Conservation (phyloP, 805 yeast genomes). For the Candida broadrunensis region DNA sequence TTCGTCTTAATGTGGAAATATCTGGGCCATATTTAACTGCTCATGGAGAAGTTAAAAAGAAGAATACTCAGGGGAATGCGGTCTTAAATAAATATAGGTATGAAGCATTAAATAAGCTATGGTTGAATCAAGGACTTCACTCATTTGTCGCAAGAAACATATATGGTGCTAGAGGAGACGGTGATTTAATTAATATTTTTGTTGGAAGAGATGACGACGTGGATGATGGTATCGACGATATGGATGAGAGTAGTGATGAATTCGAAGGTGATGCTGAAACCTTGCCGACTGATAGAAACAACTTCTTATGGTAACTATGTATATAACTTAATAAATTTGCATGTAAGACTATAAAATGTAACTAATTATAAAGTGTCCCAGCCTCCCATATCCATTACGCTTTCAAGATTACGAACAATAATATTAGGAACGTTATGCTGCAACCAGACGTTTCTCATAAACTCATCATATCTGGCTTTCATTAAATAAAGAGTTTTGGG, state of each 20-base stretch:
- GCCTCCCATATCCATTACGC: constrained; percentile 83
- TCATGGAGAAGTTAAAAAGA: constrained; percentile 71
- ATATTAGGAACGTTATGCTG: constrained; percentile 74
- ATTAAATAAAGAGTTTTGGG: constrained; percentile 71
- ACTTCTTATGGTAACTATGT: constrained; percentile 1
- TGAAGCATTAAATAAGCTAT: constrained; percentile 52
- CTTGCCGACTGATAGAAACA: constrained; percentile 1
- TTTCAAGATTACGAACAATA: constrained; percentile 78
- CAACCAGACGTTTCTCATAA: constrained; percentile 69
- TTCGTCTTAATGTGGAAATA: constrained; percentile 29
- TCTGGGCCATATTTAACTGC: constrained; percentile 70
- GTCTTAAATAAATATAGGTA: constrained; percentile 52
- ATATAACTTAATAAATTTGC: background rate
- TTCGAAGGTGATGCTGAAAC: background rate
- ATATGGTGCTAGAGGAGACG: constrained; percentile 19
- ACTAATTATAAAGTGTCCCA: constrained; percentile 76
- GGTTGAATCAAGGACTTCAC: constrained; percentile 60
- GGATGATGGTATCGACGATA: constrained; percentile 14
- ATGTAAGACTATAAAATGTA: background rate
- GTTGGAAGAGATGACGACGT: constrained; percentile 17
- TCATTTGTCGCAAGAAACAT: constrained; percentile 40
- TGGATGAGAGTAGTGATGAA: constrained; percentile 5
- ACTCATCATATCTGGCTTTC: constrained; percentile 58
- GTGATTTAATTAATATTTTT: constrained; percentile 14
- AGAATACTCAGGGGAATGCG: constrained; percentile 56